A percentile compares a stretch with the other conserved stretches of the same genome.
phyloP scores from a whole-genome alignment of 1,139 yeast genomes.

The Kazachstania sp. region DNA sequence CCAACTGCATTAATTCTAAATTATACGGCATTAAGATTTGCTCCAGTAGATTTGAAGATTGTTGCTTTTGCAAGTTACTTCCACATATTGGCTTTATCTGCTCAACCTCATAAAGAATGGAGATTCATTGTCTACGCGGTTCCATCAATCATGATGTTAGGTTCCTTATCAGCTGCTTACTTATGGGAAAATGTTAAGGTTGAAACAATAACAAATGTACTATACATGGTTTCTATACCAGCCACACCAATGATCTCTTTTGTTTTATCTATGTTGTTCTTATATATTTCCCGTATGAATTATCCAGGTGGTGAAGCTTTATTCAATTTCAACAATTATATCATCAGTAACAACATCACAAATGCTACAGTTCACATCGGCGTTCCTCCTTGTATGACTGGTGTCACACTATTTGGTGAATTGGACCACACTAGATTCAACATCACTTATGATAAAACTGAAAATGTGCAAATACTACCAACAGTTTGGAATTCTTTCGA shows the following conservation, averaged over 20 bases:
- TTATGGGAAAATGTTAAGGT: conserved; percentile 34
- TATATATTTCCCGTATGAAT: conserved; percentile 59
- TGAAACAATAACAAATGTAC: conserved; percentile 29
- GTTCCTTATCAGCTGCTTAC: conserved; percentile 54
- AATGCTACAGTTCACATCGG: conserved; percentile 56
- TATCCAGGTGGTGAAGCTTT: conserved; percentile 89
- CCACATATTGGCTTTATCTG: conserved; percentile 56
- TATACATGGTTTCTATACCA: conserved; percentile 30
- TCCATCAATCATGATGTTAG: conserved; percentile 59
- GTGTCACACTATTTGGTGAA: conserved; percentile 69
- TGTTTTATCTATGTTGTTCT: conserved; percentile 42
- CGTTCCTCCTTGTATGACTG: conserved; percentile 80
- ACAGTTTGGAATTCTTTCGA: conserved; percentile 49
- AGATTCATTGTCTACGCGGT: conserved; percentile 70
- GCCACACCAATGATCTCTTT: conserved; percentile 33
- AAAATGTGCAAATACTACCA: conserved; percentile 36
- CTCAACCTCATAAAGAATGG: conserved; percentile 94
- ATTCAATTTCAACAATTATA: conserved; percentile 40
- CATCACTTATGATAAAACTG: conserved; percentile 70
- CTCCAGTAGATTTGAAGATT: conserved; percentile 33
- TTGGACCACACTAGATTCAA: conserved; percentile 28
- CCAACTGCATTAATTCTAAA: conserved; percentile 49
- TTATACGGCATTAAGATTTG: conserved; percentile 30
- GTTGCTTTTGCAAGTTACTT: conserved; percentile 41
- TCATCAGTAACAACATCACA: conserved; percentile 26